Base-by-base conservation (phyloP, 1,284 basidiomycete genomes). In the Chalciporus sp. region DNA sequence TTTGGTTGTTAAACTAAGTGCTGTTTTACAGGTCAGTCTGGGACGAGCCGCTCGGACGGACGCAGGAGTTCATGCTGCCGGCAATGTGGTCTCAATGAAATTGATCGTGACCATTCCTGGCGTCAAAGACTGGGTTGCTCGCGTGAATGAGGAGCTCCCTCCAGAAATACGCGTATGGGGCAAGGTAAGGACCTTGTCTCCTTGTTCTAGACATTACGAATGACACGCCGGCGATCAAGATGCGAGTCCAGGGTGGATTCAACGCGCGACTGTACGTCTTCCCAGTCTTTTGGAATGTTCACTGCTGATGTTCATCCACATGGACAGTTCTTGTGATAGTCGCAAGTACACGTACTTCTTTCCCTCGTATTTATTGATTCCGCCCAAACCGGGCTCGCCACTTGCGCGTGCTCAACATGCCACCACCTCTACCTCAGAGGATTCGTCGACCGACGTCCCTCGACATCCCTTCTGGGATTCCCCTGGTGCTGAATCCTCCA, bases 301-400 rank as follows among this genome's bases (percentile, higher is more conserved):
- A 9, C 33, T 12, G 20, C 29, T 26, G 42, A 27, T 48, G 43
- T 49, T 64, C 29, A 67, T 56, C 42, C 40, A 29, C 40, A 45
- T 45, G 52, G 29, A 46, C 65, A 94, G 92, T 51, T 79, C 85
- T 1, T 96, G 94, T 72, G 95, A 98, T 70, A 95, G 94, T 60
- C 83, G 96, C 55, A 92, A 94, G 73, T 99, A 99, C 76, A 96
- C 96, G 45, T 99, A 99, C 72, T 92, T 94, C 72, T 88, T 99
- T 61, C 97, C 97, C 0, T 90, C 94, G 1, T 98, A 98, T 72
- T 83, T 96, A 45, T 84, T 99, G 55, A 81, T 99, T 17, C 95
- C 96, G 2, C 95, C 97, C 2, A 91, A 90, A 66, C 90, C 93
- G 1, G 82, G 77, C 19, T 86, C 86, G 44, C 79, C 82, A 5